Conservation (phyloP, 495 filamentous ascomycete genomes). For the Aspergillus cavernicola region DNA sequence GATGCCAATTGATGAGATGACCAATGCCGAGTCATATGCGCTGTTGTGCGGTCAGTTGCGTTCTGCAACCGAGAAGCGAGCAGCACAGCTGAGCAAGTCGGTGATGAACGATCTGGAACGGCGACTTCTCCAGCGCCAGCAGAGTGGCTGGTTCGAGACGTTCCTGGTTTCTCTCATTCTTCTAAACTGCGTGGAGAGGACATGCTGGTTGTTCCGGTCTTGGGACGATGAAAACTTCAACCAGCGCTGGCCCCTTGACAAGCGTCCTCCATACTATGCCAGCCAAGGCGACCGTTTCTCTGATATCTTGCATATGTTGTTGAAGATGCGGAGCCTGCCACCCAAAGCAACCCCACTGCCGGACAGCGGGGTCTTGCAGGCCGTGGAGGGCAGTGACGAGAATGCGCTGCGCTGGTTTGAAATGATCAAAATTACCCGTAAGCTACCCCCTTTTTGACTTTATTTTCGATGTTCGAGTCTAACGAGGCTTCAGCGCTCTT, state of each 20-base stretch:
- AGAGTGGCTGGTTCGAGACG: conserved; percentile 68
- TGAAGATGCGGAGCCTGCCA: conserved; percentile 67
- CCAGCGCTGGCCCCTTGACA: conserved; percentile 67
- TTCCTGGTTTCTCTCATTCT: conserved; percentile 72
- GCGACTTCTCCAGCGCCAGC: conserved; percentile 65
- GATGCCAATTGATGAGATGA: conserved; percentile 41
- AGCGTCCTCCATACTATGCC: conserved; percentile 59
- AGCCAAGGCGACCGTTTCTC: conserved; percentile 70
- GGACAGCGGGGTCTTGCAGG: conserved; percentile 51
- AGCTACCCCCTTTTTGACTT: conserved; percentile 24
- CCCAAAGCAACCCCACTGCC: conserved; percentile 53
- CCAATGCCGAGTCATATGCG: conserved; percentile 44
- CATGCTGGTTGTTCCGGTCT: conserved; percentile 74
- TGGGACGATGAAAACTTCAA: conserved; percentile 60
- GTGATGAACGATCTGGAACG: conserved; percentile 75
- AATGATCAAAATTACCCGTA: conserved; percentile 56
- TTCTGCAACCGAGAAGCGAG: conserved; percentile 70
- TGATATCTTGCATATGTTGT: conserved; percentile 68
- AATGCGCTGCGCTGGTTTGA: conserved; percentile 57
- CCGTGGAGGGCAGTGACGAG: conserved; percentile 51
- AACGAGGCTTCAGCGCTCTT: conserved; percentile 26
- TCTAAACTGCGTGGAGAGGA: conserved; percentile 76
- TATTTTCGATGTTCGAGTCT: neutral
- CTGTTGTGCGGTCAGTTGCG: conserved; percentile 67
- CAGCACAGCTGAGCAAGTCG: conserved; percentile 57